A percentile compares a stretch with the other conserved stretches of the same genome.
phyloP scores from a whole-genome alignment of 2,329 filamentous ascomycete genomes.

The Colletotrichum lini region DNA sequence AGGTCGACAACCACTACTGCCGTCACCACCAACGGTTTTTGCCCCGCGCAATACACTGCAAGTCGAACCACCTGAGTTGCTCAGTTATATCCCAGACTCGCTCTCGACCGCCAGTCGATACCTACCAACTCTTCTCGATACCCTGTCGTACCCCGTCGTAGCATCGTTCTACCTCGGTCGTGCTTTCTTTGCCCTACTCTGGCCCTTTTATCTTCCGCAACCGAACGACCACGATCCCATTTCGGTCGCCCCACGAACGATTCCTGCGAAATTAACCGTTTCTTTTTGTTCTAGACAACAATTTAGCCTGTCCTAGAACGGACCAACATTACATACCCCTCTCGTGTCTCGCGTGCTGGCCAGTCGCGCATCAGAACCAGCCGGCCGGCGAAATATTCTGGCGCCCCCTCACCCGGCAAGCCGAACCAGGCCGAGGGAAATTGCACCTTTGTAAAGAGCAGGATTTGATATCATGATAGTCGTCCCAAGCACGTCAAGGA shows the following conservation, averaged over 20 bases:
- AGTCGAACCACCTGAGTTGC: slow-evolving; percentile 14
- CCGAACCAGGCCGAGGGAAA: slow-evolving; percentile 32
- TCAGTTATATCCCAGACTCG: not conserved
- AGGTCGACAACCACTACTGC: slow-evolving; percentile 14
- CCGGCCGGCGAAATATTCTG: slow-evolving; percentile 7
- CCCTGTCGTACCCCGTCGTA: slow-evolving; percentile 1
- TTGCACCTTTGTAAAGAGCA: slow-evolving; percentile 10
- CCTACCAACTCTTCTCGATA: not conserved
- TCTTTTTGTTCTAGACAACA: not conserved
- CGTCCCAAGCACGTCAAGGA: slow-evolving; percentile 16
- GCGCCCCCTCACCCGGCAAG: slow-evolving; percentile 10
- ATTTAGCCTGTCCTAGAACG: slow-evolving; percentile 4
- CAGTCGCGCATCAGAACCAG: not conserved
- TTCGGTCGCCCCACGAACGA: slow-evolving; percentile 11
- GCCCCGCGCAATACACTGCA: slow-evolving; percentile 24
- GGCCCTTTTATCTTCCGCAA: slow-evolving; percentile 31
- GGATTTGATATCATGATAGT: slow-evolving; percentile 34
- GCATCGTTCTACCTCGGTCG: not conserved
- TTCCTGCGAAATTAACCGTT: not conserved
- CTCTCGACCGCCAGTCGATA: slow-evolving; percentile 12
- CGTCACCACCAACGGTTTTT: slow-evolving; percentile 18
- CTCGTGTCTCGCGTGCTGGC: too few relatives aligned
- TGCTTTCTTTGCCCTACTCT: not conserved
- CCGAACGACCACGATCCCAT: slow-evolving; percentile 16
- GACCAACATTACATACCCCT: not conserved